Conservation (phyloP, 345 rosid genomes). For the Eucalyptus sideroxylon region DNA sequence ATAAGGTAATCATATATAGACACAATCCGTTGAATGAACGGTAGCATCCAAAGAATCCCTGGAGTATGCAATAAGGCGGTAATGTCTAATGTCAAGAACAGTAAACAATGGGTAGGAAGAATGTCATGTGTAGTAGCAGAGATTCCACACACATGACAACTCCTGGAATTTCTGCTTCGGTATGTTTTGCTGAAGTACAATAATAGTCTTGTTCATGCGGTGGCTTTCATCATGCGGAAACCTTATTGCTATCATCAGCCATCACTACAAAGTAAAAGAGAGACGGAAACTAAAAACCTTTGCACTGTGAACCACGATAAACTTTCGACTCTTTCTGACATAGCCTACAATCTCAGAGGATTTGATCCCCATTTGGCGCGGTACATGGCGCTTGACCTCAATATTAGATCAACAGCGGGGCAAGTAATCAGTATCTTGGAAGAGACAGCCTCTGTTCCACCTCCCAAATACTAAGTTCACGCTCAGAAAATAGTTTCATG, state of each 20-base stretch:
- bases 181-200: not conserved
- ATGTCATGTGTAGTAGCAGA: not conserved
- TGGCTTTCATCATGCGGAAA: not conserved
- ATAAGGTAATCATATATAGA: not conserved
- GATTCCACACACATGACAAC: not conserved
- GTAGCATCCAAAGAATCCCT: not conserved
- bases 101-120: not conserved
- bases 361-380: not conserved
- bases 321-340: not conserved
- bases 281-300: not conserved
- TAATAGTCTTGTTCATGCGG: not conserved
- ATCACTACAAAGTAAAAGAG: not conserved
- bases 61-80: no score
- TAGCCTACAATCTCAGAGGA: not conserved
- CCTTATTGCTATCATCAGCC: not conserved
- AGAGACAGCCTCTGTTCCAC: not conserved
- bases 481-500: conserved; percentile 2
- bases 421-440: not conserved
- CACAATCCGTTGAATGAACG: not conserved
- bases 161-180: not conserved
- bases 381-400: not conserved
- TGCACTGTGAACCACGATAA: not conserved
- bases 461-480: not conserved
- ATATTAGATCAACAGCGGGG: not conserved
- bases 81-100: not conserved